Evolutionary conservation across 768 basidiomycete species (phyloP), one percentile per base, ranked within the genome.

Genomic region (Hortiboletus campestris): DNA sequence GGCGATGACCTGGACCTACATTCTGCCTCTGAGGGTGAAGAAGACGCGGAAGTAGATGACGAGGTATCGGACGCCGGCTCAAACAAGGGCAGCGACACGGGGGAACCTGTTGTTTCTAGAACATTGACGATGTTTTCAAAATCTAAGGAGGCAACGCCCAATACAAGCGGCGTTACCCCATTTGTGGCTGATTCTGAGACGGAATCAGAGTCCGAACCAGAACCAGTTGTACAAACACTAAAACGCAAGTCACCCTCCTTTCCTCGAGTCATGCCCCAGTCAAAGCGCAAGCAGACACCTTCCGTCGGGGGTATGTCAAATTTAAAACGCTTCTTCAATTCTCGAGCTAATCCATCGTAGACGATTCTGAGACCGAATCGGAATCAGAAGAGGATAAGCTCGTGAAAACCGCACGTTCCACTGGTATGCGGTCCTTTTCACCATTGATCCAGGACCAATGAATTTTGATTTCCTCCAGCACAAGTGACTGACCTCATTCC

Each of bases 301-400:
- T 44, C 29, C 3, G 16, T n/a, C 19, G 44, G 60, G 3, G 68
- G 70, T 73, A 50, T 32, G 60, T 49, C n/a, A 19, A 25, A 6
- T 32, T 28, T 5, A 2, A 20, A 34, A 13, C 2, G 0, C 25
- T 39, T 31, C 12, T 38, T 22, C 14, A 13, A 12, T 29, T 12
- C 10, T 44, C 5, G 29, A 44, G 3, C 20, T 28, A 28, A 28
- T 42, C 46, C 10, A 22, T 47, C 8, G 12, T n/a, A 63, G 73
- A 74, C 32, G 75, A 74, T 49, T 79, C 80, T 1, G 76, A 70
- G 19, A 80, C 81, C 16, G 79, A 86, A 60, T 69, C 81, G 6
- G 78, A 77, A 50, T 73, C 76, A 34, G 75, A 75, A 19, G 61
- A 57, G 13, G 70, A 59, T 19, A 40, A 44, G 32, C 32, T 49